Evolutionary conservation across 2,329 filamentous ascomycete species (phyloP).

Genomic region (Rhytidhysteron rufulum): DNA sequence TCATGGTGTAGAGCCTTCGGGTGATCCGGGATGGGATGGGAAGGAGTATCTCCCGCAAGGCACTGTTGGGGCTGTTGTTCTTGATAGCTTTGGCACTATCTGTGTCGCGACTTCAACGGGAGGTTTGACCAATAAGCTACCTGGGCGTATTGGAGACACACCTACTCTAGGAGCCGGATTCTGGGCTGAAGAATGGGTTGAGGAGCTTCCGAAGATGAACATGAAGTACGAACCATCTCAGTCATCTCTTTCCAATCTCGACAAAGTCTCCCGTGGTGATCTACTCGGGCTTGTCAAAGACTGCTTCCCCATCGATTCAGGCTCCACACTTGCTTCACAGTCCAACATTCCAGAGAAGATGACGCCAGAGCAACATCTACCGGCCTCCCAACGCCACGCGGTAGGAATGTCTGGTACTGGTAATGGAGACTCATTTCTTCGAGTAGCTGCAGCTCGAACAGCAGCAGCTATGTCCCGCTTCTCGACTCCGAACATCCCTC

Average conservation of each 20-base stretch:
- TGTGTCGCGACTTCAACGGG: conserved; percentile 67
- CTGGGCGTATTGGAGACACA: conserved; percentile 81
- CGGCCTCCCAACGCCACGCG: conserved; percentile 27
- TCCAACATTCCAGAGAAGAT: background rate
- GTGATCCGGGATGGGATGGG: conserved; percentile 52
- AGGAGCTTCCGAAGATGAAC: conserved; percentile 30
- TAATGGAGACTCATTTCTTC: conserved; percentile 84
- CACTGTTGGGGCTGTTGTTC: conserved; percentile 76
- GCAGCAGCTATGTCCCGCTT: conserved; percentile 71
- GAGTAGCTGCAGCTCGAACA: conserved; percentile 66
- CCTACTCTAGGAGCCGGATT: conserved; percentile 80
- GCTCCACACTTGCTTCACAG: conserved; percentile 18
- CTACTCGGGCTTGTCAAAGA: conserved; percentile 54
- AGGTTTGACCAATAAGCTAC: conserved; percentile 84
- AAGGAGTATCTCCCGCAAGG: conserved; percentile 74
- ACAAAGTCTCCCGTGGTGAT: conserved; percentile 28
- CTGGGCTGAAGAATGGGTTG: conserved; percentile 81
- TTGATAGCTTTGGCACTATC: conserved; percentile 71
- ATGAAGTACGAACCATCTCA: conserved; percentile 19
- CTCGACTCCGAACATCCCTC: conserved; percentile 40
- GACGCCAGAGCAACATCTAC: background rate
- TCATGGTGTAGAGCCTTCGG: background rate
- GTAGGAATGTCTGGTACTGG: conserved; percentile 73
- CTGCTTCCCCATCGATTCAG: conserved; percentile 49
- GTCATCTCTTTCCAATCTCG: conserved; percentile 12